Percentiles rank a stretch among this genome's conserved stretches.
phyloP scores from a whole-genome alignment of 805 yeast genomes.

The Pichia nakasei region DNA sequence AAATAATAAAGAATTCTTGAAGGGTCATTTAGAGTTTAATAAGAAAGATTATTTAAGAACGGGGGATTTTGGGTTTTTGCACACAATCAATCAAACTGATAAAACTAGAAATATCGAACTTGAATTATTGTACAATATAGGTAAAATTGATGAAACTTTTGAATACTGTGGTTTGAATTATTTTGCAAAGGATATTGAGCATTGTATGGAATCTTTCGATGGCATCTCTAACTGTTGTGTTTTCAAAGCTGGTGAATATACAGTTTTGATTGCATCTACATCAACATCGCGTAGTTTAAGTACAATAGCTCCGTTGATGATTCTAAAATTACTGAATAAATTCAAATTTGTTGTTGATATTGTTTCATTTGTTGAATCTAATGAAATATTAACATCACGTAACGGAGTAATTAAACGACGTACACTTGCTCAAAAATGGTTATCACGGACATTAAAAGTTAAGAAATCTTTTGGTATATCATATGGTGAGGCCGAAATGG shows the following conservation, averaged over 20 bases:
- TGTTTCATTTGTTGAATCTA: constrained; percentile 65
- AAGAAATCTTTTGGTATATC: constrained; percentile 46
- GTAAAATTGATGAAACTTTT: constrained; percentile 77
- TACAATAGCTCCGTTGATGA: constrained; percentile 74
- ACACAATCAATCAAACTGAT: constrained; percentile 44
- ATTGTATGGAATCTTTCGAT: constrained; percentile 45
- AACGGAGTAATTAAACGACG: constrained; percentile 73
- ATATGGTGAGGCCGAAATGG: constrained; percentile 58
- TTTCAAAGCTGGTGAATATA: constrained; percentile 74
- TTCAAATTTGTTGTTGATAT: constrained; percentile 81
- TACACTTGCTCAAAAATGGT: constrained; percentile 49
- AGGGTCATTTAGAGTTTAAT: constrained; percentile 53
- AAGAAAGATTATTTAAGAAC: constrained; percentile 69
- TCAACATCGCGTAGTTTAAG: constrained; percentile 43
- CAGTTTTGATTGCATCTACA: constrained; percentile 64
- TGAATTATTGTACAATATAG: constrained; percentile 79
- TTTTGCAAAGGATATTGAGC: constrained; percentile 78
- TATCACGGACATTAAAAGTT: constrained; percentile 35
- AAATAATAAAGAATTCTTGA: constrained; percentile 41
- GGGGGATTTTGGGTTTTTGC: constrained; percentile 91
- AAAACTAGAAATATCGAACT: constrained; percentile 31
- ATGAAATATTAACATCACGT: constrained; percentile 59
- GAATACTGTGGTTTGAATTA: constrained; percentile 88
- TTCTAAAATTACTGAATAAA: constrained; percentile 64
- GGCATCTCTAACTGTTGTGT: constrained; percentile 38